Evolutionary conservation across 345 rosid species (phyloP), one percentile per base, ranked within the genome.

Genomic region (Microthlaspi erraticum): DNA sequence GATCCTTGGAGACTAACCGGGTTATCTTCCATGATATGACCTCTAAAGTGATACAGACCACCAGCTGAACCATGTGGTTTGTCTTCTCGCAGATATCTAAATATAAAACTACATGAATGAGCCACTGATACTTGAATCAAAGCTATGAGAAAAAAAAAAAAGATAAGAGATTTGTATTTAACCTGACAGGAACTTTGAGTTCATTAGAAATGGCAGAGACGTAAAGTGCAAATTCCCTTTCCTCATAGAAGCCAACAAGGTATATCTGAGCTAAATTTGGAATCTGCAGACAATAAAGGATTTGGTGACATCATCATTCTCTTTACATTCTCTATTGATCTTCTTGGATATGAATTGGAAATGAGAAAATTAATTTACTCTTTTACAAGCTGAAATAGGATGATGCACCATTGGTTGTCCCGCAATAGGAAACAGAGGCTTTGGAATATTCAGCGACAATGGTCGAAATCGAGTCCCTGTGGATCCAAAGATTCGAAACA

Each of bases 401-500:
- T 91, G 98, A 74, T 93, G 96, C 77, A 93, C 96, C 97, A 93
- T 93, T 66, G 97, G 90, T 64, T 88, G 96, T 55, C 97, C 96
- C 0, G 94, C 98, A 60, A 91, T 77, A 46, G 97, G 97, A 79
- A 91, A 91, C 49, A 91, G 85, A 60, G 97, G 96, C 85, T 93
- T 93, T 19, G 96, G 88, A 58, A 91, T 78, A 76, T 93, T 89
- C 84, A 93, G 68, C 1, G 98, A 93, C 82, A 93, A 70, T 42
- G 98, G 97, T 60, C 97, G 83, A 75, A 93, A 93, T 18, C 97
- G 77, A 80, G 98, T 93, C 36, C 96, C 96, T 93, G 71, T 63
- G 33, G 46, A 75, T 53, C 73, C 56, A 52, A 55, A 11, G 19
- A 34, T 26, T 19, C 49, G 1, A 38, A 26, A 54, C 61, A 54